A percentile compares a stretch with the other conserved stretches of the same genome.
phyloP scores from a whole-genome alignment of 2,329 filamentous ascomycete genomes.

The Tricladium varicosporioides region DNA sequence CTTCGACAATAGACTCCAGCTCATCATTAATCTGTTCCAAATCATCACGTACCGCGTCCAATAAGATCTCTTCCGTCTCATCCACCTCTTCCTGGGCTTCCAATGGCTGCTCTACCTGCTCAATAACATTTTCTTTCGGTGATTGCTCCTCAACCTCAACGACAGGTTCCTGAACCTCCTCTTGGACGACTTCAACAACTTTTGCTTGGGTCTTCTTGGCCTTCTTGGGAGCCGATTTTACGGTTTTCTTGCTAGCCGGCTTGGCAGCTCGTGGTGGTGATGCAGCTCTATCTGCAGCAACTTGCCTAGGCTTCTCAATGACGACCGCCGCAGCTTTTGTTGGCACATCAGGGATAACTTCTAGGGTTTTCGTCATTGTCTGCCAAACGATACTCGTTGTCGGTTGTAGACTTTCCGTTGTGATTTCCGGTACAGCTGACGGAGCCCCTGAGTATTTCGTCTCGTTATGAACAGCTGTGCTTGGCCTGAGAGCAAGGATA shows the following conservation, averaged over 20 bases:
- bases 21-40: too few species aligned
- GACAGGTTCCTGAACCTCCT: too few species aligned
- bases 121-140: too few species aligned
- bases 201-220: too few species aligned
- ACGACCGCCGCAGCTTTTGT: background rate
- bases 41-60: too few species aligned
- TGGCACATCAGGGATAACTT: background rate
- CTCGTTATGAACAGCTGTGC: background rate
- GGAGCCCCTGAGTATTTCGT: background rate
- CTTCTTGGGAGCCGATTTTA: too few species aligned
- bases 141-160: too few species aligned
- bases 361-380: background rate
- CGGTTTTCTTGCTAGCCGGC: background rate
- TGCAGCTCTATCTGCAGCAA: background rate
- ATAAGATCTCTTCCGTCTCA: too few species aligned
- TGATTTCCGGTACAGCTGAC: background rate
- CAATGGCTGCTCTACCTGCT: too few species aligned
- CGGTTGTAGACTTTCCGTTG: background rate
- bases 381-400: background rate
- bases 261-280: background rate
- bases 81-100: too few species aligned
- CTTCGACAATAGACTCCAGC: too few species aligned
- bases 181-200: too few species aligned
- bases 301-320: background rate
- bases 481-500: conserved; percentile 42